phyloP scores from a whole-genome alignment of 2,329 filamentous ascomycete genomes.

The Fusarium nisikadoi region DNA sequence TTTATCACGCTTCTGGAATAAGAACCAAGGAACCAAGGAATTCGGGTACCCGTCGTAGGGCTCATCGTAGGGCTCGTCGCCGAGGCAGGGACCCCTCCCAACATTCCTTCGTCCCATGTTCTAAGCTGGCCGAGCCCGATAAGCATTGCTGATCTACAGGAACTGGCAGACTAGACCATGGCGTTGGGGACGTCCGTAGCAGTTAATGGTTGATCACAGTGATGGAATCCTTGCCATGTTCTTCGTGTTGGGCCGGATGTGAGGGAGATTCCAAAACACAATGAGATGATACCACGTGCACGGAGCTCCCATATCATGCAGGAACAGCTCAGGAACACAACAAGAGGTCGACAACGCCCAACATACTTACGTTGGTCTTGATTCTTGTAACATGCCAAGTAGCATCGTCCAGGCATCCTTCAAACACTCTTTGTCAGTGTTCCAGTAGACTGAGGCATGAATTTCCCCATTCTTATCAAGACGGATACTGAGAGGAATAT shows the following conservation, averaged over 20 bases:
- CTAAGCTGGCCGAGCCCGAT: conserved; percentile 27
- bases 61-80: conserved; percentile 17
- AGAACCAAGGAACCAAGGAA: conserved; percentile 15
- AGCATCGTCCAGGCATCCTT: not conserved
- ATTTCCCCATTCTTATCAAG: conserved; percentile 30
- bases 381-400: not conserved
- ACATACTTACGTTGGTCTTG: conserved; percentile 9
- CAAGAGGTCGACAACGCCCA: conserved; percentile 11
- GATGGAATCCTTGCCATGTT: conserved; percentile 18
- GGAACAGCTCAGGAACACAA: conserved; percentile 35
- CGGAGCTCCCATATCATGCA: conserved; percentile 34
- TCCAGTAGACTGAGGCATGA: conserved; percentile 19
- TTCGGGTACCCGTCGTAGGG: conserved; percentile 32
- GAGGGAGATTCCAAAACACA: conserved; percentile 19
- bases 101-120: conserved; percentile 34
- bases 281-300: conserved; percentile 40
- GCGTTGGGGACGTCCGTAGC: conserved; percentile 19
- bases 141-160: conserved; percentile 42
- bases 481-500: conserved; percentile 8
- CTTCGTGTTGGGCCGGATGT: not conserved
- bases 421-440: conserved; percentile 6
- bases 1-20: conserved; percentile 21
- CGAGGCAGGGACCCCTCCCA: conserved; percentile 35
- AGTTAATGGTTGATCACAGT: conserved; percentile 10
- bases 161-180: conserved; percentile 34